A percentile compares a stretch with the other conserved stretches of the same genome.
Evolutionary conservation across 768 basidiomycete species (phyloP).

Genomic region (Mycena vitilis): DNA sequence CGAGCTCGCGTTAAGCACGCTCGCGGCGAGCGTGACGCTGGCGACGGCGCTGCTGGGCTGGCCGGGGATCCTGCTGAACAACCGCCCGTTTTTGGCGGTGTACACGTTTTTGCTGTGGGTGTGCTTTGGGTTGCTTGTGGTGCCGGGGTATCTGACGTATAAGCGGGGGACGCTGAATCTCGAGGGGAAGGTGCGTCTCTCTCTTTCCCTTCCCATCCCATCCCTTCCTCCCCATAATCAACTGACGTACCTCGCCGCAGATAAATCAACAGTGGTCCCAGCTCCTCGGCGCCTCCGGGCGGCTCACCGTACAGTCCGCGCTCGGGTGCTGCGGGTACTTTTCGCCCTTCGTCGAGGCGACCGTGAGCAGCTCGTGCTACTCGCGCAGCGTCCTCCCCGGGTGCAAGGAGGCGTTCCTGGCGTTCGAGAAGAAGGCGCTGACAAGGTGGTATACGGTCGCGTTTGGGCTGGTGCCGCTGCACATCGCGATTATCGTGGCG

Average conservation of each 20-base stretch:
- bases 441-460: too few species aligned
- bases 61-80: constrained; percentile 41
- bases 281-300: constrained; percentile 63
- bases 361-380: constrained; percentile 66
- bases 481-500: constrained; percentile 70
- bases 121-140: constrained; percentile 75
- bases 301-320: constrained; percentile 77
- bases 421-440: too few species aligned
- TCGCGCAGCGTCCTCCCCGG: constrained; percentile 76
- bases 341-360: constrained; percentile 77
- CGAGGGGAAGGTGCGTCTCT: constrained; percentile 70
- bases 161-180: constrained; percentile 67
- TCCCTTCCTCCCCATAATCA: neutral
- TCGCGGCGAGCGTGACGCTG: constrained; percentile 47
- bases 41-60: constrained; percentile 42
- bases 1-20: constrained; percentile 48
- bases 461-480: constrained; percentile 44
- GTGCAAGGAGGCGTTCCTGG: constrained; percentile 74
- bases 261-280: constrained; percentile 71
- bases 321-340: constrained; percentile 86
- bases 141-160: constrained; percentile 86
- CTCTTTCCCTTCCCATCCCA: too few species aligned
- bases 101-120: constrained; percentile 85
- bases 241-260: neutral
- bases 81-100: constrained; percentile 73